Conservation (phyloP, 176 grass and related monocot species). For the Thalia dealbata region DNA sequence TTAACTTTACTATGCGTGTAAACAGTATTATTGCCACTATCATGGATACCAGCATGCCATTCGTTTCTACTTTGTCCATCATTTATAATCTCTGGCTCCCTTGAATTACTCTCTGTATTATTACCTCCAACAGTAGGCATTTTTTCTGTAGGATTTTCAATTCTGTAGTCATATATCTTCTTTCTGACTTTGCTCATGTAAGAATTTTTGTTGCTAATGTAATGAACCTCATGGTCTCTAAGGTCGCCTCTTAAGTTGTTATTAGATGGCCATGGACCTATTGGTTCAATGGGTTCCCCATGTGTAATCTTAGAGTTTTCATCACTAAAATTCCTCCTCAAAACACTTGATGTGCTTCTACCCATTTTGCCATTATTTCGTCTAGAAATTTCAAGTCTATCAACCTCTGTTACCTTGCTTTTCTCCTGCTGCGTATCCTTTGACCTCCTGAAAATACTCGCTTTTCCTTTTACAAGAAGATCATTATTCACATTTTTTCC, state of each 20-base stretch:
- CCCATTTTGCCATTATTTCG: constrained; percentile 10
- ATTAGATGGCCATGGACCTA: background rate
- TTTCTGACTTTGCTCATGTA: background rate
- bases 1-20: constrained; percentile 23
- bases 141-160: background rate
- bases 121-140: background rate
- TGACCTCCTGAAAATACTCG: constrained; percentile 19
- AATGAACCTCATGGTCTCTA: background rate
- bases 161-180: background rate
- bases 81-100: background rate
- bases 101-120: background rate
- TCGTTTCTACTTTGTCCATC: constrained; percentile 16
- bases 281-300: background rate
- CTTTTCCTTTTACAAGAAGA: constrained; percentile 15
- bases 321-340: background rate
- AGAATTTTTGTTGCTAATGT: background rate
- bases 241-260: constrained; percentile 5
- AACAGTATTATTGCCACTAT: constrained; percentile 12
- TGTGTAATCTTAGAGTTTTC: background rate
- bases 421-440: constrained; percentile 9
- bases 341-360: background rate
- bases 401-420: background rate
- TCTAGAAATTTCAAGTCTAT: background rate
- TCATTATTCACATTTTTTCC: constrained; percentile 3
- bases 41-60: background rate